Conservation (phyloP, 768 basidiomycete species). For the Lepiota subincarnata region DNA sequence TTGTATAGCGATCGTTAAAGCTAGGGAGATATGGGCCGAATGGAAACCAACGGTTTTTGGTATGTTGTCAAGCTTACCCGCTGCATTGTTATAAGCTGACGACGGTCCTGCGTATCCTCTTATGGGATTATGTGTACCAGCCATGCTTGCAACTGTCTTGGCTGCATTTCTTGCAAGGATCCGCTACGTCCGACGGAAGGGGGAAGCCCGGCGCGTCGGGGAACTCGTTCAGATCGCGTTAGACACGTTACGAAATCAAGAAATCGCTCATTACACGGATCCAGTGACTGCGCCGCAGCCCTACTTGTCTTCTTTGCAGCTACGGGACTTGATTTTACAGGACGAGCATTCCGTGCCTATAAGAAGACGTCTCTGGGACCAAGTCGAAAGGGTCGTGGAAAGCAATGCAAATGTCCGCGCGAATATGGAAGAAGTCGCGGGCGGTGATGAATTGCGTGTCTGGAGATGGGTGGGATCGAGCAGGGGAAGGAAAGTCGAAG, state of each 20-base stretch:
- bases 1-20: constrained; percentile 63
- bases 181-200: constrained; percentile 46
- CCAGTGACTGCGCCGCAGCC: constrained; percentile 70
- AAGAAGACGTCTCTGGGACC: constrained; percentile 70
- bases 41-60: constrained; percentile 65
- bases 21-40: constrained; percentile 61
- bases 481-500: constrained; percentile 21
- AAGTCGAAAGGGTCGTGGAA: constrained; percentile 83
- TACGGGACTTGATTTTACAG: constrained; percentile 82
- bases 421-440: constrained; percentile 76
- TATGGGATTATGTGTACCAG: constrained; percentile 22
- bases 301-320: constrained; percentile 80
- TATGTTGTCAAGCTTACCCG: constrained; percentile 26
- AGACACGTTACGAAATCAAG: constrained; percentile 78
- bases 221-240: constrained; percentile 77
- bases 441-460: constrained; percentile 85
- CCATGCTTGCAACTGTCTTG: constrained; percentile 28
- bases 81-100: constrained; percentile 15
- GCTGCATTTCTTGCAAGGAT: constrained; percentile 28
- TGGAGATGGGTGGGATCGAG: constrained; percentile 83
- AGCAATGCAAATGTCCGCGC: constrained; percentile 87
- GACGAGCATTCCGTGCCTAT: constrained; percentile 70
- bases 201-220: constrained; percentile 62
- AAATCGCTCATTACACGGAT: constrained; percentile 77
- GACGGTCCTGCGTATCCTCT: constrained; percentile 14